Conservation (phyloP, 805 yeast species). For the Vanderwaltozyma verrucispora region DNA sequence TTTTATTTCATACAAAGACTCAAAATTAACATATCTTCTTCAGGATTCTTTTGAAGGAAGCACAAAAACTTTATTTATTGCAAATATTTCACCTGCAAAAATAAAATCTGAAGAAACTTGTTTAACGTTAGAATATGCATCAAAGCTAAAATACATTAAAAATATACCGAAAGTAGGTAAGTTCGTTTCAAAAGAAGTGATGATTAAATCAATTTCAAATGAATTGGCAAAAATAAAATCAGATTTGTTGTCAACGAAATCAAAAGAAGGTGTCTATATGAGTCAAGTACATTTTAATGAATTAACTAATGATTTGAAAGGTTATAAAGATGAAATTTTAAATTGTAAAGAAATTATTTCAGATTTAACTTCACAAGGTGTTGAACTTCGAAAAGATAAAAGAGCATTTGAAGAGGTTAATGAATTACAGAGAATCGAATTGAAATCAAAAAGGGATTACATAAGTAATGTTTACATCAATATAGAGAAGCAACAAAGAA, state of each 20-base stretch:
- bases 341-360: slow-evolving; percentile 35
- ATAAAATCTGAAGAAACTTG: slow-evolving; percentile 66
- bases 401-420: slow-evolving; percentile 18
- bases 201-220: slow-evolving; percentile 36
- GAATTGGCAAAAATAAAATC: slow-evolving; percentile 36
- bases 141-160: slow-evolving; percentile 70
- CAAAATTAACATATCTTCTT: slow-evolving; percentile 61
- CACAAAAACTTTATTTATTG: slow-evolving; percentile 77
- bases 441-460: slow-evolving; percentile 16
- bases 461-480: slow-evolving; percentile 17
- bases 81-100: slow-evolving; percentile 77
- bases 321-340: slow-evolving; percentile 37
- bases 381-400: slow-evolving; percentile 22
- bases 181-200: slow-evolving; percentile 42
- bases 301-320: slow-evolving; percentile 37
- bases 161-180: slow-evolving; percentile 58
- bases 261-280: slow-evolving; percentile 54
- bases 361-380: slow-evolving; percentile 30
- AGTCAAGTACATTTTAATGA: slow-evolving; percentile 49
- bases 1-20: slow-evolving; percentile 79
- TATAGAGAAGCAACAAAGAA: slow-evolving; percentile 19
- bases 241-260: slow-evolving; percentile 51
- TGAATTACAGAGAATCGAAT: slow-evolving; percentile 20
- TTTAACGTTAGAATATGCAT: slow-evolving; percentile 80
- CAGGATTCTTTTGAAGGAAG: slow-evolving; percentile 82